Evolutionary conservation across 768 basidiomycete genomes (phyloP), one percentile per base, ranked within the genome.

Genomic region (Amanita phalloides): DNA sequence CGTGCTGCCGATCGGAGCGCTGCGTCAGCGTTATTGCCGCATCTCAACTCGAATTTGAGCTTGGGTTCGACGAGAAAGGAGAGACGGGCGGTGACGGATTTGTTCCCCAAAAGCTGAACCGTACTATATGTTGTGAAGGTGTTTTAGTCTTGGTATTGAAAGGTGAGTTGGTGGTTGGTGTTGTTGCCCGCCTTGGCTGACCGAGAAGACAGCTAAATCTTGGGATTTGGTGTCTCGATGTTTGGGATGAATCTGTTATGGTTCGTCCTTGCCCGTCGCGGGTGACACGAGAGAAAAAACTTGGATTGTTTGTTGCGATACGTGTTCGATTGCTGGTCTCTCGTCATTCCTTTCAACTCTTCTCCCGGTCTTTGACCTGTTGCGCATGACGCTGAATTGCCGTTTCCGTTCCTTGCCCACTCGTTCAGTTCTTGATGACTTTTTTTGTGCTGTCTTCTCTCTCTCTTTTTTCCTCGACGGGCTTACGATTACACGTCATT

Each of bases 61-160:
- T 33, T 11, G 33, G 33, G 33, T 13, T 55, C 53, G 10, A 55
- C 52, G 52, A 66, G 60, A 54, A 65, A 65, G 57, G 71, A 73
- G 57, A 62, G 71, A 54, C 64, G 71, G 59, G 73, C 70, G 1
- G 69, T 76, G 32, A 72, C 72, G 26, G 74, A 76, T 56, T 69
- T 75, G 58, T 73, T 71, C 70, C 68, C 69, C 10, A 54, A 51
- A 44, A 55, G 61, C 20, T 60, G 55, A 57, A 51, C 36, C 8
- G 30, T 47, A 13, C 45, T 48, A 38, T 48, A 38, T 48, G 9
- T 41, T 51, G 48, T 54, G 38, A 32, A 32, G 9, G 32, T 32
- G 32, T 25, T 32, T 11, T 39, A 9, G 23, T 42, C 45, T 26
- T 20, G 26, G 17, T 17, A 11, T 13, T 20, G 21, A 7, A 23